A percentile compares a stretch with the other conserved stretches of the same genome.
Conservation (phyloP, 2,329 filamentous ascomycete species). For the Monascus ruber region DNA sequence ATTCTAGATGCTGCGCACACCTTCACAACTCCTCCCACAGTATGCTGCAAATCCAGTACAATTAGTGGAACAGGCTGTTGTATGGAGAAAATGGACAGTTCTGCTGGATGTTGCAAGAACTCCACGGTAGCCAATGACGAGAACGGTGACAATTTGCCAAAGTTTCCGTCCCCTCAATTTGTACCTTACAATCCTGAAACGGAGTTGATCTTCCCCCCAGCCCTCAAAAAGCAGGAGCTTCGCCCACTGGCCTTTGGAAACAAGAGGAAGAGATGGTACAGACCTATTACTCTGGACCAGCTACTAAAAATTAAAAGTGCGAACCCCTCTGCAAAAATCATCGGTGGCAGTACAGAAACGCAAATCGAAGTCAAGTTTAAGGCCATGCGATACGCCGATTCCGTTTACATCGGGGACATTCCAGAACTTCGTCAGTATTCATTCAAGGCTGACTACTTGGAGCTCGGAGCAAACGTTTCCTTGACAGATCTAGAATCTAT, state of each 20-base stretch:
- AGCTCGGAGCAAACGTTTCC: constrained; percentile 85
- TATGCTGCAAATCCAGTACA: constrained; percentile 43
- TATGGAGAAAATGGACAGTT: constrained; percentile 52
- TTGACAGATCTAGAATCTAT: constrained; percentile 85
- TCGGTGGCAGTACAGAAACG: constrained; percentile 91
- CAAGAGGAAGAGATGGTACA: constrained; percentile 87
- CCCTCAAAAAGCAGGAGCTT: constrained; percentile 70
- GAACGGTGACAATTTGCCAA: constrained; percentile 31
- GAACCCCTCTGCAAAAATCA: constrained; percentile 80
- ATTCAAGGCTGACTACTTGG: constrained; percentile 70
- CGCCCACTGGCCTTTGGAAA: constrained; percentile 81
- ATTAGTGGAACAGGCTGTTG: constrained; percentile 59
- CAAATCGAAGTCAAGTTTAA: constrained; percentile 99
- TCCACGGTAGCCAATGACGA: constrained; percentile 33
- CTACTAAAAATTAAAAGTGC: constrained; percentile 82
- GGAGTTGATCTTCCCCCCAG: constrained; percentile 86
- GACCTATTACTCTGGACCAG: constrained; percentile 76
- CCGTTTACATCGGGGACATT: constrained; percentile 89
- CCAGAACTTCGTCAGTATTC: constrained; percentile 72
- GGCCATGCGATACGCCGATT: constrained; percentile 76
- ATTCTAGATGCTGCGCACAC: constrained; percentile 91
- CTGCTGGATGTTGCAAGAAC: constrained; percentile 58
- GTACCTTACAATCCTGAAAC: constrained; percentile 92
- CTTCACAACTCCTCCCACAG: constrained; percentile 46
- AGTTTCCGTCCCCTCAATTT: constrained; percentile 77